These are phyloP conservation scores for Podospora australis DNA, from an alignment of 495 filamentous ascomycete genomes.

Conservation along the genomic window DNA sequence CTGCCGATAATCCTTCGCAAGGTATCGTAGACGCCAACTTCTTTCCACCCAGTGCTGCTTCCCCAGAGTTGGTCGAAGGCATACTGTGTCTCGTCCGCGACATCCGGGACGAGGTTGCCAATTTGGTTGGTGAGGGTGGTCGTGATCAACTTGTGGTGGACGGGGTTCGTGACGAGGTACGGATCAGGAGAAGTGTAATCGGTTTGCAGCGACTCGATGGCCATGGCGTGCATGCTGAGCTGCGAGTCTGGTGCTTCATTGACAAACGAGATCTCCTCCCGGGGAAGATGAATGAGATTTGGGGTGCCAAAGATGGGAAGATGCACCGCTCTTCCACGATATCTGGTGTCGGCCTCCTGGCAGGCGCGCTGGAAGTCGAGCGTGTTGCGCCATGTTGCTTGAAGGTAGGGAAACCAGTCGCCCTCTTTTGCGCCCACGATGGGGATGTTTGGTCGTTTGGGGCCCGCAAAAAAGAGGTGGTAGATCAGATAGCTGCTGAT, in stretches of 20 bases:
- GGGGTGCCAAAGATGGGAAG: conserved; percentile 19
- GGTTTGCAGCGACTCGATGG: conserved; percentile 29
- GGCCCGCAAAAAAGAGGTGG: too few relatives aligned
- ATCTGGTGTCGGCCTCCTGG: conserved; percentile 19
- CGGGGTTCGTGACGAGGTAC: conserved; percentile 24
- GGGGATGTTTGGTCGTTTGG: conserved; percentile 30
- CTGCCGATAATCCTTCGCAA: conserved; percentile 25
- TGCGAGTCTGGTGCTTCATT: conserved; percentile 39
- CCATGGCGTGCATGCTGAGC: conserved; percentile 25
- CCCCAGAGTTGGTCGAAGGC: conserved; percentile 32
- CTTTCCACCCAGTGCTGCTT: conserved; percentile 23
- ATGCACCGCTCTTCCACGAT: conserved; percentile 21
- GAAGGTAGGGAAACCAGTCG: conserved; percentile 33
- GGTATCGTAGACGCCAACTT: conserved; percentile 34
- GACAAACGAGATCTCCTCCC: conserved; percentile 34
- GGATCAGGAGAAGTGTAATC: conserved; percentile 34
- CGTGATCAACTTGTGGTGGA: conserved; percentile 30
- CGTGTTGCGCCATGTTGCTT: conserved; percentile 30
- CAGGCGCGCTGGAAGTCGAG: conserved; percentile 27
- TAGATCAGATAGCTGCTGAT: too few relatives aligned
- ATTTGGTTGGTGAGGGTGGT: conserved; percentile 35
- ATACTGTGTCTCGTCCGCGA: conserved; percentile 36
- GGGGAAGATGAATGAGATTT: conserved; percentile 35
- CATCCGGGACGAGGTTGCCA: conserved; percentile 31
- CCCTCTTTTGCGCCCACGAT: conserved; percentile 25